Base-by-base conservation (phyloP, 352 stramenopile species). In the Elongisporangium senticosum region DNA sequence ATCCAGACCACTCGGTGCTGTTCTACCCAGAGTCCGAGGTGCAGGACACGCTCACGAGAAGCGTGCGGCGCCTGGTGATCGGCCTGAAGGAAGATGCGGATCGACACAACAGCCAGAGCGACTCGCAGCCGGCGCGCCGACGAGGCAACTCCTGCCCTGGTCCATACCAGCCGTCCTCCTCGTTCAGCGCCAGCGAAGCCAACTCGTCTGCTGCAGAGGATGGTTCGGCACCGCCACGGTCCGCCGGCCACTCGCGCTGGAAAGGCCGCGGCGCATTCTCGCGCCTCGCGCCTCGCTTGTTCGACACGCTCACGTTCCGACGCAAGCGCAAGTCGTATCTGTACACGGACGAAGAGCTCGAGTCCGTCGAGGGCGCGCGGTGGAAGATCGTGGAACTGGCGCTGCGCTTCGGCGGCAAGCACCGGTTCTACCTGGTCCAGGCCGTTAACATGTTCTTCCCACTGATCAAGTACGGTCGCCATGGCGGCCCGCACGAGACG, bases 331-430 rank as follows among this genome's bases (percentile, higher is more conserved):
- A 81, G 55, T 83, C 75, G 24, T 90, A 90, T 39, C 58, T 89
- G 56, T 90, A 85, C 56, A 93, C 83, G 11, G 83, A 93, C 49
- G 79, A 87, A 59, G 81, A 93, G 57, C 71, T 93, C 17, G 82
- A 89, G 62, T 80, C 67, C 21, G 81, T 92, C 37, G 79, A 93
- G 73, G 83, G 82, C 33, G 83, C 83, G 23, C 70, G 85, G 23
- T 95, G 85, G 85, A 95, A 93, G 61, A 93, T 93, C 37, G 81
- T 93, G 23, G 83, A 95, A 62, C 69, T 95, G 15, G 85, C 85
- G 7, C 93, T 90, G 58, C 85, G 85, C 40, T 95, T 92, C 56
- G 85, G 85, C 21, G 85, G 85, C 55, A 87, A 92, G 58, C 83
- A 95, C 51, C 79, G 85, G 0, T 86, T 83, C 55, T 93, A 95